phyloP scores from a whole-genome alignment of 352 stramenopile species.

The Globisporangium abappressorium region DNA sequence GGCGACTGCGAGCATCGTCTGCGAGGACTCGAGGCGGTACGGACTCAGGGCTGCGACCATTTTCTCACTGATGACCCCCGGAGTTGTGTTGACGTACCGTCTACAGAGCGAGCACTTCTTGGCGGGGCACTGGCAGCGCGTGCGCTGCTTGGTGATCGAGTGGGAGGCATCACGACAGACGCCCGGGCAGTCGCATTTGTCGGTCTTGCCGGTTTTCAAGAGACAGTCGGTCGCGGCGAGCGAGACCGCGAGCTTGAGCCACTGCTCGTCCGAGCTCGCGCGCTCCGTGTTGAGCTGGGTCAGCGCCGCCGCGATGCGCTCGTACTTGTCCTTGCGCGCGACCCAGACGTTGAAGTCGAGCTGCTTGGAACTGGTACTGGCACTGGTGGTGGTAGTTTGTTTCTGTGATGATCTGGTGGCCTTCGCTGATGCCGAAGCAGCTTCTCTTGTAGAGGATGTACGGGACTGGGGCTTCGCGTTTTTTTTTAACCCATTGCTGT shows the following conservation, averaged over 20 bases:
- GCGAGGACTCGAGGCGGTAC: constrained; percentile 31
- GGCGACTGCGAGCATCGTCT: constrained; percentile 46
- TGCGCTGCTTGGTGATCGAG: constrained; percentile 70
- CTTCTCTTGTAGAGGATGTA: neutral
- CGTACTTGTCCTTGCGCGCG: constrained; percentile 84
- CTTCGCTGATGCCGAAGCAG: neutral
- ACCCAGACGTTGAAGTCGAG: constrained; percentile 86
- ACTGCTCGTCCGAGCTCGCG: constrained; percentile 50
- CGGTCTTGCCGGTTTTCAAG: constrained; percentile 68
- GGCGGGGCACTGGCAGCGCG: constrained; percentile 72
- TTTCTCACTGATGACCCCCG: constrained; percentile 59
- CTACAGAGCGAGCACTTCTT: constrained; percentile 78
- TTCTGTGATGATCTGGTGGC: neutral
- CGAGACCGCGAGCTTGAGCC: constrained; percentile 71
- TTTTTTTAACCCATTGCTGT: constrained; percentile 13
- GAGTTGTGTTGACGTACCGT: constrained; percentile 58
- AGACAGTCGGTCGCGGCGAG: constrained; percentile 76
- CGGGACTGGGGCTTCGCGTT: neutral
- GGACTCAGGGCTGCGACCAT: constrained; percentile 57
- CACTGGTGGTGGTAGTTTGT: neutral
- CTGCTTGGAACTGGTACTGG: constrained; percentile 12
- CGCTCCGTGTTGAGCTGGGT: constrained; percentile 63
- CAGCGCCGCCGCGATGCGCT: constrained; percentile 65
- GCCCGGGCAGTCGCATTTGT: constrained; percentile 63
- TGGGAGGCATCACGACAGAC: constrained; percentile 61